Conservation (phyloP, 371 early-diverging fungal genomes). For the Astathelohania contejeani region DNA sequence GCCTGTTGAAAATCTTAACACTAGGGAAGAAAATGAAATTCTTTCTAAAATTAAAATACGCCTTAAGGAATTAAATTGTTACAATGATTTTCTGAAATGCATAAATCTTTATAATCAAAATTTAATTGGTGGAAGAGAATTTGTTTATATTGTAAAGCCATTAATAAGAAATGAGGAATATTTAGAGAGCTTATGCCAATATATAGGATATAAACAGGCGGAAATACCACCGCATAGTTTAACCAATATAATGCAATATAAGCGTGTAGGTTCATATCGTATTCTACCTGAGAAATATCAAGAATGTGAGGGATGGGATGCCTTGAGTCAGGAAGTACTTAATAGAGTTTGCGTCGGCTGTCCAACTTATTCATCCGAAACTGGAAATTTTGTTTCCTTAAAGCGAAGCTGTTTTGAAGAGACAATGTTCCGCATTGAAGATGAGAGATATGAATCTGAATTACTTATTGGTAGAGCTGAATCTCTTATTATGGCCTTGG, state of each 20-base stretch:
- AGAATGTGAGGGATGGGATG: slow-evolving; percentile 62
- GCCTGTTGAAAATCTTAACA: not conserved
- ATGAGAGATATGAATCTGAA: slow-evolving; percentile 93
- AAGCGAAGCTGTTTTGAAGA: slow-evolving; percentile 85
- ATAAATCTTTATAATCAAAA: slow-evolving; percentile 83
- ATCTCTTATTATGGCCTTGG: slow-evolving; percentile 68
- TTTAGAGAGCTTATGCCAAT: slow-evolving; percentile 75
- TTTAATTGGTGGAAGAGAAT: slow-evolving; percentile 63
- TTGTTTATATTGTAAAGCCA: slow-evolving; percentile 64
- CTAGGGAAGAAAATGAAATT: not conserved
- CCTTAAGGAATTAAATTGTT: slow-evolving; percentile 30
- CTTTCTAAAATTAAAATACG: not conserved
- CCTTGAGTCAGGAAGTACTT: slow-evolving; percentile 69
- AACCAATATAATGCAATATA: slow-evolving; percentile 19
- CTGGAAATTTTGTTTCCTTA: slow-evolving; percentile 70
- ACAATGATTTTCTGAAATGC: slow-evolving; percentile 84
- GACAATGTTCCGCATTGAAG: slow-evolving; percentile 77
- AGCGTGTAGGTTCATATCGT: slow-evolving; percentile 28
- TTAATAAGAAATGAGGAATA: slow-evolving; percentile 61
- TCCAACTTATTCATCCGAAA: slow-evolving; percentile 82
- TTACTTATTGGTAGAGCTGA: slow-evolving; percentile 78
- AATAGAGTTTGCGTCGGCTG: slow-evolving; percentile 82
- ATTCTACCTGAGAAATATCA: slow-evolving; percentile 39
- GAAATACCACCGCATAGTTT: slow-evolving; percentile 16
- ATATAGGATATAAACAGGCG: slow-evolving; percentile 68